Evolutionary conservation across 176 grass and related monocot genomes (phyloP).

Genomic region (Oryza brachyantha): DNA sequence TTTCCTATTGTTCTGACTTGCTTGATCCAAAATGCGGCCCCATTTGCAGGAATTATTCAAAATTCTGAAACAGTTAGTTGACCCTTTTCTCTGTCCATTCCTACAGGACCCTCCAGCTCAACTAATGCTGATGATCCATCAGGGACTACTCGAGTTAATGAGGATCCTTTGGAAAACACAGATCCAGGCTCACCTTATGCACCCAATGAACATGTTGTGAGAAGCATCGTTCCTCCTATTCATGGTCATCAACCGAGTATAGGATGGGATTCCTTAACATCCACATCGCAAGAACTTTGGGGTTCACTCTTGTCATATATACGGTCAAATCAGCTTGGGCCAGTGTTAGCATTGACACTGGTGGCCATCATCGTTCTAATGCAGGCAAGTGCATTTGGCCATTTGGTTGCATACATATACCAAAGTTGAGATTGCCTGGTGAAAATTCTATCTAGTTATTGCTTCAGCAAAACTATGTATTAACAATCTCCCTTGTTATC

Average conservation of each 20-base stretch:
- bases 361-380: slow-evolving; percentile 63
- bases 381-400: slow-evolving; percentile 59
- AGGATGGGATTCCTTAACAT: slow-evolving; percentile 21
- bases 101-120: slow-evolving; percentile 23
- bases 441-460: background rate
- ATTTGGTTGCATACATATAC: background rate
- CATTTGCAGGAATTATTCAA: background rate
- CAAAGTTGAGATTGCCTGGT: background rate
- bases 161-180: slow-evolving; percentile 39
- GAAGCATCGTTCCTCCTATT: slow-evolving; percentile 25
- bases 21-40: background rate
- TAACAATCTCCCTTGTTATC: background rate
- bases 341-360: slow-evolving; percentile 51
- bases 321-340: slow-evolving; percentile 45
- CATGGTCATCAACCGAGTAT: slow-evolving; percentile 43
- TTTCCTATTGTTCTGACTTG: background rate
- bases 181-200: slow-evolving; percentile 11
- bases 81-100: background rate
- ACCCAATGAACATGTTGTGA: slow-evolving; percentile 32
- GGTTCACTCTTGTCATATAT: slow-evolving; percentile 44
- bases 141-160: slow-evolving; percentile 23
- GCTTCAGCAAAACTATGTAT: too few species aligned
- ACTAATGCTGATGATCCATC: slow-evolving; percentile 16
- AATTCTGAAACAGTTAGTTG: slow-evolving; percentile 13
- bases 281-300: slow-evolving; percentile 58